Conservation (phyloP, 1,284 basidiomycete genomes). For the Sanghuangporus baumii region DNA sequence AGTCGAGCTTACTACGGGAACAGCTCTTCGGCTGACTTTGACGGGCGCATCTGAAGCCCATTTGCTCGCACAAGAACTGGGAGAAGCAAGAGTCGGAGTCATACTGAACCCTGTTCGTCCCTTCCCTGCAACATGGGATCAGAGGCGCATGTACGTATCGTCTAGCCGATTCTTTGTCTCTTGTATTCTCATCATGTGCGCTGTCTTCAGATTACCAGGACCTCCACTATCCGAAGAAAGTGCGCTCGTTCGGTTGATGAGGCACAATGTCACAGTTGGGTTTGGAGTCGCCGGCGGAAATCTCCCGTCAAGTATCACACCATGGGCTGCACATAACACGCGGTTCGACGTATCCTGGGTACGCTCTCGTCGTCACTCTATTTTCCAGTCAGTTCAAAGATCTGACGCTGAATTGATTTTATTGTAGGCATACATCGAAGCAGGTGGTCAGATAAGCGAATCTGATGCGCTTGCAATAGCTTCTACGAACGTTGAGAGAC, state of each 20-base stretch:
- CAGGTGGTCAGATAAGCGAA: constrained; percentile 28
- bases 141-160: constrained; percentile 47
- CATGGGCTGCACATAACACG: constrained; percentile 28
- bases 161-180: background rate
- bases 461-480: constrained; percentile 35
- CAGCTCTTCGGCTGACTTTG: constrained; percentile 58
- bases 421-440: constrained; percentile 11
- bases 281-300: constrained; percentile 39
- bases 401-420: background rate
- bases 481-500: constrained; percentile 35
- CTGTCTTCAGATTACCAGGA: constrained; percentile 32
- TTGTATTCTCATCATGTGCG: background rate
- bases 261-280: constrained; percentile 39
- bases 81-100: constrained; percentile 62
- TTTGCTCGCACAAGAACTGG: constrained; percentile 70
- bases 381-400: background rate
- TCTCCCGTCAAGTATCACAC: constrained; percentile 27
- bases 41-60: constrained; percentile 72
- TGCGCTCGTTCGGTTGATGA: constrained; percentile 30
- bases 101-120: constrained; percentile 58
- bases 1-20: constrained; percentile 54
- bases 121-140: constrained; percentile 66
- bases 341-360: constrained; percentile 45
- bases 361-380: constrained; percentile 20
- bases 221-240: constrained; percentile 38